These are phyloP conservation scores for Xylaria palmicola DNA, from an alignment of 495 filamentous ascomycete genomes.

Conservation along the genomic window DNA sequence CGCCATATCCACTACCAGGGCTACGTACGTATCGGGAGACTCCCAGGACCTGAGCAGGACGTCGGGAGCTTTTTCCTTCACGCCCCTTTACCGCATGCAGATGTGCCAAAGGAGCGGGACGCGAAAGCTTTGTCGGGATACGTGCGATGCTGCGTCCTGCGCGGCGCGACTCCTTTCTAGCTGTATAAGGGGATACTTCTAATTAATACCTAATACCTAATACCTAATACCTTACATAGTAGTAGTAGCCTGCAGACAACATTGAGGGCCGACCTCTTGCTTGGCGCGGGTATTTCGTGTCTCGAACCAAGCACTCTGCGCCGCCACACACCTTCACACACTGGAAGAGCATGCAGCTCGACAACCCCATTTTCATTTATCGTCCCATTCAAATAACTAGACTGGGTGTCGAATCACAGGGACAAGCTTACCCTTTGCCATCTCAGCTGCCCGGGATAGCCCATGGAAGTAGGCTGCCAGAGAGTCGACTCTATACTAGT, in stretches of 20 bases:
- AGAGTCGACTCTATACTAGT: not conserved
- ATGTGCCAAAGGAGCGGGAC: conserved; percentile 2
- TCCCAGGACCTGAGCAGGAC: too few species aligned
- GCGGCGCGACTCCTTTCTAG: too few species aligned
- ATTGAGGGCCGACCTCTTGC: conserved; percentile 4
- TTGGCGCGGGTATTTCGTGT: conserved; percentile 12
- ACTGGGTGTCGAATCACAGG: conserved; percentile 3
- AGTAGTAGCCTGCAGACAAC: too few species aligned
- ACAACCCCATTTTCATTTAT: not conserved
- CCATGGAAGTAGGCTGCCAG: conserved; percentile 1
- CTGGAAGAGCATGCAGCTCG: not conserved
- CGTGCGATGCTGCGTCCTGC: too few species aligned
- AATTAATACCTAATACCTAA: too few species aligned
- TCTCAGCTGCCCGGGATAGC: not conserved
- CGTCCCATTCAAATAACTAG: not conserved
- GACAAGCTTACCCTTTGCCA: not conserved
- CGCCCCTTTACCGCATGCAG: not conserved
- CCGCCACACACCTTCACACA: not conserved
- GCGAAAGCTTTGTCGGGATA: too few species aligned
- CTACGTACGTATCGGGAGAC: not conserved
- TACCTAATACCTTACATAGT: too few species aligned
- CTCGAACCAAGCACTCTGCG: not conserved
- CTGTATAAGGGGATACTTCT: too few species aligned
- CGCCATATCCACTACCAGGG: not conserved
- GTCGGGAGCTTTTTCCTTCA: too few species aligned